Evolutionary conservation across 2,329 filamentous ascomycete genomes (phyloP), one percentile per base, ranked within the genome.

Genomic region (Penicillium glabrum): DNA sequence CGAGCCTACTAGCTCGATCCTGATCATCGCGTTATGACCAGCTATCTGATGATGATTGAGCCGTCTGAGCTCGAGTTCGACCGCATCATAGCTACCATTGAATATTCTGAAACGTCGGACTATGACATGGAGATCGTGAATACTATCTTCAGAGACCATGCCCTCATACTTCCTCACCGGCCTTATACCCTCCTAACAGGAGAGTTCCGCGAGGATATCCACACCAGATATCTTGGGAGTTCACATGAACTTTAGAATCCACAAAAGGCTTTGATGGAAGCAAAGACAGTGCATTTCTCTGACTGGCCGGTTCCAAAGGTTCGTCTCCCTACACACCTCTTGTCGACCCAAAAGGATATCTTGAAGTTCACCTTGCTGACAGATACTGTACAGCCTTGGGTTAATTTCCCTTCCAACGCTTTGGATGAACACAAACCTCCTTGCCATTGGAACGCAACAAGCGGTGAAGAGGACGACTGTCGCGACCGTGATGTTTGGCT

Each of bases 41-140:
- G 82, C 3, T 79, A 83, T 52, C 65, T 88, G 33, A 79, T 88
- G 69, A 78, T 88, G 2, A 71, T 87, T 44, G 72, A 83, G 43
- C 86, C 87, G 0, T 82, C 79, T 6, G 57, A 69, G 3, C 58
- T 61, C 14, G 83, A 86, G 54, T 81, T 84, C 56, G 64, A 69
- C 66, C 46, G 69, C 62, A 56, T 79, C 49, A 68, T 72, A 69
- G 65, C 72, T 47, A 69, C 71, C 53, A 69, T 75, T 13, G 44
- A 39, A 63, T 72, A 35, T 54, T 65, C 10, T 4, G 27, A 26
- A 13, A 59, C 61, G 16, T 61, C 68, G 39, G 77, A 82, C 10
- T 86, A 82, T 57, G 85, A 88, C 58, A 88, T 87, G 85, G 84
- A 88, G 61, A 78, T 88, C 1, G 70, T 87, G 29, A 87, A 89